Percentiles rank a stretch among this genome's conserved stretches.
These are phyloP conservation scores for Asclepias syriaca DNA, from an alignment of 257 asterid species.

Conservation along the genomic window DNA sequence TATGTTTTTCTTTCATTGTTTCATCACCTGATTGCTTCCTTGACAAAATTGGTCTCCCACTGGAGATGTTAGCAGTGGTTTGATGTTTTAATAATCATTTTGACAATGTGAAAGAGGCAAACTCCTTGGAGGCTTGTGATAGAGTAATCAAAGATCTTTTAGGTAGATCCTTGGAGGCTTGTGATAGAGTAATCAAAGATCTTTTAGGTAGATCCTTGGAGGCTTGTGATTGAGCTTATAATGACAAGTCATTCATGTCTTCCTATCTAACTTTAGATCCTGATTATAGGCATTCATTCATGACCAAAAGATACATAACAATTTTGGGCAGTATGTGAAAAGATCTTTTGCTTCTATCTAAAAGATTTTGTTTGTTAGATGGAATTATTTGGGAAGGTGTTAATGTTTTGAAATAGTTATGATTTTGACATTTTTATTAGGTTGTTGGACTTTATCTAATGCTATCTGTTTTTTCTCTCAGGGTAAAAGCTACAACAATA, in stretches of 20 bases:
- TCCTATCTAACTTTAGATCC: neutral
- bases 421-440: neutral
- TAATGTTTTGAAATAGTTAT: neutral
- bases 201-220: neutral
- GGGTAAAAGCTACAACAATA: conserved; percentile 23
- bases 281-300: neutral
- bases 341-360: neutral
- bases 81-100: neutral
- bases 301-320: neutral
- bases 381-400: no score
- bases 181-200: neutral
- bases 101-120: neutral
- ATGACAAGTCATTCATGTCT: neutral
- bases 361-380: no score
- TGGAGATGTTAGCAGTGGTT: neutral
- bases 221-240: neutral
- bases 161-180: no score
- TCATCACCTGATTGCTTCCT: neutral
- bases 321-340: neutral
- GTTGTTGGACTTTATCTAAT: neutral
- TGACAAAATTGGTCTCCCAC: neutral
- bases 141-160: no score
- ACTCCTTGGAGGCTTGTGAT: neutral
- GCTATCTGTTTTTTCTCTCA: conserved; percentile 18
- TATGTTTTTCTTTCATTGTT: neutral